These are phyloP conservation scores for Talaromyces borbonicus DNA, from an alignment of 495 filamentous ascomycete genomes.

Conservation along the genomic window DNA sequence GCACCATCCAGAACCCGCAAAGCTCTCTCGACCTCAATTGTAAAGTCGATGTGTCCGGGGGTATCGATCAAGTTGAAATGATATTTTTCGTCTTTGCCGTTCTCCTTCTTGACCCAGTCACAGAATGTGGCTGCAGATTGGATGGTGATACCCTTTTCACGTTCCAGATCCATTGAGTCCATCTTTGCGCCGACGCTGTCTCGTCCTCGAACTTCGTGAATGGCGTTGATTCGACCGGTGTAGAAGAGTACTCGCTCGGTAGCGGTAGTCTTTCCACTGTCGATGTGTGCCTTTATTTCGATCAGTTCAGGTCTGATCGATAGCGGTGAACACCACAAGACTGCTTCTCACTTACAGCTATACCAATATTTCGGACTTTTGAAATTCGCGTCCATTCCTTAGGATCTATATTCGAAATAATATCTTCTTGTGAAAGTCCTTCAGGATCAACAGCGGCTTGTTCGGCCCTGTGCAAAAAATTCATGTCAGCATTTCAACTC, in stretches of 20 bases:
- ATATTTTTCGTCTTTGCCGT: constrained; percentile 75
- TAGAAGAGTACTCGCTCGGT: constrained; percentile 98
- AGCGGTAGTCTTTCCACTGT: constrained; percentile 95
- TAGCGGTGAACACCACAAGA: not conserved
- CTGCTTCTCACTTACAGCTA: constrained; percentile 55
- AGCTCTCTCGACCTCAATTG: constrained; percentile 96
- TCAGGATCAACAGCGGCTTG: constrained; percentile 52
- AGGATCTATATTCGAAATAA: constrained; percentile 63
- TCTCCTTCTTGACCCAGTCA: constrained; percentile 85
- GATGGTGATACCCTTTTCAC: constrained; percentile 98
- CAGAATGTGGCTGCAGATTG: constrained; percentile 97
- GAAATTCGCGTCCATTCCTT: constrained; percentile 66
- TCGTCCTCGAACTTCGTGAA: constrained; percentile 94
- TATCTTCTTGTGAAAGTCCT: constrained; percentile 52
- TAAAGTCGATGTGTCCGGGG: constrained; percentile 98
- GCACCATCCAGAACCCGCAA: constrained; percentile 94
- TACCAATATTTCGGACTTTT: constrained; percentile 90
- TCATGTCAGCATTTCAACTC: not conserved
- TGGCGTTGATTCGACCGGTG: constrained; percentile 90
- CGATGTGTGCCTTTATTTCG: constrained; percentile 99
- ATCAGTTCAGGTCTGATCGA: constrained; percentile 11
- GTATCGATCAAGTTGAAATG: constrained; percentile 99
- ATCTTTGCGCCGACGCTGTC: constrained; percentile 98
- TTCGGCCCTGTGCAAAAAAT: constrained; percentile 39
- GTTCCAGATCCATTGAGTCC: constrained; percentile 98